A percentile compares a stretch with the other conserved stretches of the same genome.
Conservation (phyloP, 805 yeast species). For the Hanseniaspora guilliermondii region DNA sequence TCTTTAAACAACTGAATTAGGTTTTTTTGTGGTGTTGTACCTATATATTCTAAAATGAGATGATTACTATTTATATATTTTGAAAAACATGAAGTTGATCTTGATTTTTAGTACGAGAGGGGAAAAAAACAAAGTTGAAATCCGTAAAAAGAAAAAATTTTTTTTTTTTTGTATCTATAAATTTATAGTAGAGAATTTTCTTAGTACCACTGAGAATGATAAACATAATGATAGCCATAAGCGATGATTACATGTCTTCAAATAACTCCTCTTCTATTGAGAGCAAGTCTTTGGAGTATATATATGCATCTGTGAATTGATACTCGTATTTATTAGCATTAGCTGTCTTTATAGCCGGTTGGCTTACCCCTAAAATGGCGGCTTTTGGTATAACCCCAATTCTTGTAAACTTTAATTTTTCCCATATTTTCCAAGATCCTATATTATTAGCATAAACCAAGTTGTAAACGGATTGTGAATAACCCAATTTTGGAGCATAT, state of each 20-base stretch:
- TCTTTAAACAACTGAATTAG: background rate
- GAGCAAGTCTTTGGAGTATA: constrained; percentile 56
- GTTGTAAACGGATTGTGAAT: constrained; percentile 72
- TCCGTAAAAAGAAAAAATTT: background rate
- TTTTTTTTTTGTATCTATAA: background rate
- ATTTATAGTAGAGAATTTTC: background rate
- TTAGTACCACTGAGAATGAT: no score
- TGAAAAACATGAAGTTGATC: no score
- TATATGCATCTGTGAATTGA: constrained; percentile 44
- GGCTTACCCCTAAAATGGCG: constrained; percentile 54
- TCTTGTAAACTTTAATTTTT: constrained; percentile 62
- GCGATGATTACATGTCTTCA: constrained; percentile 16
- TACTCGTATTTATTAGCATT: background rate
- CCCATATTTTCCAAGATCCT: constrained; percentile 75
- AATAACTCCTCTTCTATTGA: constrained; percentile 22
- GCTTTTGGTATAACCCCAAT: constrained; percentile 67
- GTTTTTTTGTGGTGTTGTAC: no score
- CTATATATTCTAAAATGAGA: no score
- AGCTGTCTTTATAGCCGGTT: constrained; percentile 31
- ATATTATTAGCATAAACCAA: constrained; percentile 70
- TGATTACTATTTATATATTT: no score
- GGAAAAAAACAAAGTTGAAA: no score
- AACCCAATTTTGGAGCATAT: constrained; percentile 72
- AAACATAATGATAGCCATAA: no score
- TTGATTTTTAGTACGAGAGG: no score